Evolutionary conservation across 2,329 filamentous ascomycete species (phyloP).

Genomic region (Beauveria pseudobassiana): DNA sequence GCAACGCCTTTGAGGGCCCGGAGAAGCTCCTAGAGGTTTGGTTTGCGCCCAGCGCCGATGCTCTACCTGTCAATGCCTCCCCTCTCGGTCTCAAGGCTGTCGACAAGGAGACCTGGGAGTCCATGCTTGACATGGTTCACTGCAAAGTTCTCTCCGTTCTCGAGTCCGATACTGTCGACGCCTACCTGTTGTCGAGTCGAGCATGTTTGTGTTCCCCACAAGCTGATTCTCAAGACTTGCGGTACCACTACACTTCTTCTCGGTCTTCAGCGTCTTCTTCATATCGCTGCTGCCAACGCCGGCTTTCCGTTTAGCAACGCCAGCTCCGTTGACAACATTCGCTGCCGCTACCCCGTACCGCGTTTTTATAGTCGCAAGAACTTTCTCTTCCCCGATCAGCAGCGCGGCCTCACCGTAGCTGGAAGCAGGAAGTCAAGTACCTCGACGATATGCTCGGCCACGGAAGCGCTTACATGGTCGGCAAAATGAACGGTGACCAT

Average conservation of each 20-base stretch:
- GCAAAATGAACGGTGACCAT: constrained; percentile 99
- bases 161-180: constrained; percentile 88
- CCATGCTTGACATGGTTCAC: constrained; percentile 95
- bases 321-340: constrained; percentile 56
- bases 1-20: constrained; percentile 93
- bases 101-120: constrained; percentile 78
- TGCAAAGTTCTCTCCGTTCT: constrained; percentile 96
- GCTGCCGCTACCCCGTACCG: constrained; percentile 84
- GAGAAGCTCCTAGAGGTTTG: constrained; percentile 98
- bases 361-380: constrained; percentile 98
- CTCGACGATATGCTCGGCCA: constrained; percentile 86
- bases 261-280: constrained; percentile 81
- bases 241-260: constrained; percentile 91
- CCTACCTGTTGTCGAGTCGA: constrained; percentile 94
- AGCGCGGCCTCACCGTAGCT: constrained; percentile 91
- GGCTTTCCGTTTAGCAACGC: constrained; percentile 81
- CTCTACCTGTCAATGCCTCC: constrained; percentile 62
- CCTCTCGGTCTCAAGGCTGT: constrained; percentile 81
- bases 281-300: constrained; percentile 79
- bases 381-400: constrained; percentile 90
- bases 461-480: constrained; percentile 98
- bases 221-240: constrained; percentile 96
- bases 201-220: constrained; percentile 99
- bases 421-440: constrained; percentile 90
- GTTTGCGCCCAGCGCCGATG: constrained; percentile 76